Evolutionary conservation across 495 filamentous ascomycete species (phyloP), one percentile per base, ranked within the genome.

Genomic region (Podospora australis): DNA sequence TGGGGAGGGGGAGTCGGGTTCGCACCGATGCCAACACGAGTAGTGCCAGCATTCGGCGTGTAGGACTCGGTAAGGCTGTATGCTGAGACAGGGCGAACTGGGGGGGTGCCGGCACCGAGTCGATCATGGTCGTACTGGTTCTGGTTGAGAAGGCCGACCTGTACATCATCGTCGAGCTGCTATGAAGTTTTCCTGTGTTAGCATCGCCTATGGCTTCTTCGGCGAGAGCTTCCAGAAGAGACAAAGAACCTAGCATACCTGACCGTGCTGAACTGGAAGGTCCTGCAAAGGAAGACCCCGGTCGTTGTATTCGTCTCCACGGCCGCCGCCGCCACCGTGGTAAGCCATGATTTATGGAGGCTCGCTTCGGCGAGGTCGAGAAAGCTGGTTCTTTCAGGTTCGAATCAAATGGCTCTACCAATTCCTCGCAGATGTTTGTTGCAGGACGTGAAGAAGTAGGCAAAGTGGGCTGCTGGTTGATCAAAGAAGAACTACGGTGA

Each of bases 31-130:
- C 62, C 54, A 50, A 64, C 62, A 43, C 63, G 57, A 44, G 62
- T 75, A 22, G 79, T 71, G 41, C 71, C 66, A 30, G 70, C 72
- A 44, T 58, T 62, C 17, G 85, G 80, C 20, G 81, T 82, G 66
- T 97, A 98, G 8, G 91, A 88, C 72, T 98, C 92, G 19, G 87
- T 90, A 64, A 99, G 76, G 62, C 82, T 92, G 74, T 99, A 97
- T 20, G 84, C 79, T 36, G 74, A 78, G 25, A 70, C 67, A 25
- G 73, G 73, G 39, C 73, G 69, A 44, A 56, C 66, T 23, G 73
- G 71, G 48, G 73, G 70, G 14, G 68, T 73, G 56, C 80, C 73
- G 45, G 83, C 78, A 59, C 88, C 87, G 56, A 75, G 57, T 21
- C 70, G 70, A 25, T 70, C 70, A 39, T 73, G 65, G 39, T 91